Percentiles rank a stretch among this genome's conserved stretches.
Conservation (phyloP, 2,329 filamentous ascomycete genomes). For the Sclerotinia nivalis region DNA sequence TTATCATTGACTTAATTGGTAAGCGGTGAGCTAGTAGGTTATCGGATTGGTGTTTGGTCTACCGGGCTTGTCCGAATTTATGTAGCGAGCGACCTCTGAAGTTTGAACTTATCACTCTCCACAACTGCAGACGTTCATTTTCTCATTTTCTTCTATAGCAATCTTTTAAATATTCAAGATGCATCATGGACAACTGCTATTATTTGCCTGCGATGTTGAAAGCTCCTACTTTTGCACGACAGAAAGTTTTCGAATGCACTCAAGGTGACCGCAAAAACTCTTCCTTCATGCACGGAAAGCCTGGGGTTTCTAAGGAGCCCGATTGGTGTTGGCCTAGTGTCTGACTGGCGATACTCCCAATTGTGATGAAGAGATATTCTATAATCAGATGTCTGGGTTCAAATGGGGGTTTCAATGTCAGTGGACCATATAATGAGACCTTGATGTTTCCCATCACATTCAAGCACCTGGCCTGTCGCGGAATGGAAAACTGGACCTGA, state of each 20-base stretch:
- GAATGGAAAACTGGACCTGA: neutral
- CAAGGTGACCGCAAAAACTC: neutral
- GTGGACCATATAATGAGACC: neutral
- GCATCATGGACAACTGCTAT: neutral
- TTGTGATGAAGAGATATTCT: no score
- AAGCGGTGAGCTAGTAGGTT: constrained; percentile 16
- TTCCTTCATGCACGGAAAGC: neutral
- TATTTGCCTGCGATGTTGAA: neutral
- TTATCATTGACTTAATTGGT: constrained; percentile 17
- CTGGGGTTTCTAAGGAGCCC: no score
- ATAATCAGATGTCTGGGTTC: neutral
- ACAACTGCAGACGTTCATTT: no score
- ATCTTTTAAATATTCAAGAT: no score
- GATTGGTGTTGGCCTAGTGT: no score
- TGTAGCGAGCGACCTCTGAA: neutral
- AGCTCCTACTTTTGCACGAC: neutral
- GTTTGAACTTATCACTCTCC: neutral
- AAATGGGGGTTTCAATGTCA: neutral
- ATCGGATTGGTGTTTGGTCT: neutral
- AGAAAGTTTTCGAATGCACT: neutral
- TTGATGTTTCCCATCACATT: neutral
- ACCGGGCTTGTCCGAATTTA: neutral
- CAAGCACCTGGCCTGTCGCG: neutral
- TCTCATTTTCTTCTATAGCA: no score
- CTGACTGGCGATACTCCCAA: no score